Percentiles rank a stretch among this genome's conserved stretches.
Evolutionary conservation across 257 asterid genomes (phyloP).

Genomic region (Schizonepeta tenuifolia): DNA sequence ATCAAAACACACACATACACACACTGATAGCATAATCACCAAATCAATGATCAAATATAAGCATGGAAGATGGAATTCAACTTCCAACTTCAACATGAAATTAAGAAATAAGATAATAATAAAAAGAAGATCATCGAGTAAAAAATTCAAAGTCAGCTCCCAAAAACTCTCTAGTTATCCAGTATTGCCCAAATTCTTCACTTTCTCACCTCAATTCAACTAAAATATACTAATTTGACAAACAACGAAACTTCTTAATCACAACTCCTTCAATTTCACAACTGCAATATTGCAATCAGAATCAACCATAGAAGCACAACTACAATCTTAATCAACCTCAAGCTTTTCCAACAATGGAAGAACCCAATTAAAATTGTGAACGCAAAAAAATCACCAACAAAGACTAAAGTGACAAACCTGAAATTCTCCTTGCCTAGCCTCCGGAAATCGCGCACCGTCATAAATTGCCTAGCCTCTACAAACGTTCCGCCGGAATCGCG

Average conservation of each 20-base stretch:
- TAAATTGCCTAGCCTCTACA: too few species aligned
- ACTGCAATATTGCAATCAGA: too few species aligned
- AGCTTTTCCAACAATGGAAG: too few species aligned
- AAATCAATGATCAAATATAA: not conserved
- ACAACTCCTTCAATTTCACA: too few species aligned
- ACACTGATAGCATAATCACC: conserved; percentile 4
- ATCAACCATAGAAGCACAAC: too few species aligned
- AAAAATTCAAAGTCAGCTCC: not conserved
- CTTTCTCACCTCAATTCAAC: conserved; percentile 15
- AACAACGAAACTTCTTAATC: conserved; percentile 16
- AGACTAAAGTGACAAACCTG: too few species aligned
- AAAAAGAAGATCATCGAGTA: not conserved
- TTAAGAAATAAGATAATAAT: not conserved
- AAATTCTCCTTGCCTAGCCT: too few species aligned
- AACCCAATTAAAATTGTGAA: too few species aligned
- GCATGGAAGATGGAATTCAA: not conserved
- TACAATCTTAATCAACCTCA: too few species aligned
- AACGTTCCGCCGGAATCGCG: too few species aligned
- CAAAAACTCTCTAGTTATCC: not conserved
- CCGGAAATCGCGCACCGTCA: too few species aligned
- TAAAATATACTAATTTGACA: not conserved
- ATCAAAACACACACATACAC: conserved; percentile 9
- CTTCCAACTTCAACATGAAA: not conserved
- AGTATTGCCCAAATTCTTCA: not conserved
- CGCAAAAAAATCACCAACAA: too few species aligned